These are phyloP conservation scores for Evernia prunastri DNA, from an alignment of 495 filamentous ascomycete species.

Conservation along the genomic window DNA sequence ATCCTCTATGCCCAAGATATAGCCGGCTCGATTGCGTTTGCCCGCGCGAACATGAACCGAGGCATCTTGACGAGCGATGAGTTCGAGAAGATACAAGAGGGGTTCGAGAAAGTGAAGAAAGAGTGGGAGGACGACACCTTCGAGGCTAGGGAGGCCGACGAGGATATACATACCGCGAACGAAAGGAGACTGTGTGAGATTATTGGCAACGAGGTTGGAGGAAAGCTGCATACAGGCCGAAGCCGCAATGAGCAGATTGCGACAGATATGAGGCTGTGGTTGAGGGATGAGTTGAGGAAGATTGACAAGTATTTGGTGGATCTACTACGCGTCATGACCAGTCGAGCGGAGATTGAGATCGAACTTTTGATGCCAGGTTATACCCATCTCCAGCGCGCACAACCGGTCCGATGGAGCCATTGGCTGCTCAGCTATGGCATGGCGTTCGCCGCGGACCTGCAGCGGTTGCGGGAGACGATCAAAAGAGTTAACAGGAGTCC, in stretches of 20 bases:
- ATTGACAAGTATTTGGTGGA: conserved; percentile 64
- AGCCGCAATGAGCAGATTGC: conserved; percentile 91
- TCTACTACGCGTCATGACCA: conserved; percentile 64
- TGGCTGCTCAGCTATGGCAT: conserved; percentile 77
- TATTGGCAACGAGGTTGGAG: conserved; percentile 77
- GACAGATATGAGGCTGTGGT: conserved; percentile 83
- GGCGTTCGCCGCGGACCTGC: conserved; percentile 69
- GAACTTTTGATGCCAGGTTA: conserved; percentile 61
- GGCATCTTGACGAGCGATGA: conserved; percentile 70
- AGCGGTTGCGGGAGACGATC: conserved; percentile 70
- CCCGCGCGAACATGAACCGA: conserved; percentile 70
- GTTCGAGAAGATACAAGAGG: conserved; percentile 68
- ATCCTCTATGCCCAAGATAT: conserved; percentile 78
- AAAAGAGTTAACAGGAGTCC: conserved; percentile 71
- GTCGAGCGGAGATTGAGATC: conserved; percentile 73
- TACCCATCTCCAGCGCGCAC: conserved; percentile 87
- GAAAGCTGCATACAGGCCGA: conserved; percentile 88
- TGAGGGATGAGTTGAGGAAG: conserved; percentile 66
- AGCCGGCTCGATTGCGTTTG: conserved; percentile 75
- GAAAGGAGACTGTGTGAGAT: conserved; percentile 86
- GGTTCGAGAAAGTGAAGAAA: conserved; percentile 61
- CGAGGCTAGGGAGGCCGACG: conserved; percentile 54
- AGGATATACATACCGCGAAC: conserved; percentile 89
- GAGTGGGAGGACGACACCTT: conserved; percentile 67
- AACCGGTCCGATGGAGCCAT: conserved; percentile 84